Percentiles rank a stretch among this genome's conserved stretches.
Evolutionary conservation across 768 basidiomycete species (phyloP).

Genomic region (Russula brevipes): DNA sequence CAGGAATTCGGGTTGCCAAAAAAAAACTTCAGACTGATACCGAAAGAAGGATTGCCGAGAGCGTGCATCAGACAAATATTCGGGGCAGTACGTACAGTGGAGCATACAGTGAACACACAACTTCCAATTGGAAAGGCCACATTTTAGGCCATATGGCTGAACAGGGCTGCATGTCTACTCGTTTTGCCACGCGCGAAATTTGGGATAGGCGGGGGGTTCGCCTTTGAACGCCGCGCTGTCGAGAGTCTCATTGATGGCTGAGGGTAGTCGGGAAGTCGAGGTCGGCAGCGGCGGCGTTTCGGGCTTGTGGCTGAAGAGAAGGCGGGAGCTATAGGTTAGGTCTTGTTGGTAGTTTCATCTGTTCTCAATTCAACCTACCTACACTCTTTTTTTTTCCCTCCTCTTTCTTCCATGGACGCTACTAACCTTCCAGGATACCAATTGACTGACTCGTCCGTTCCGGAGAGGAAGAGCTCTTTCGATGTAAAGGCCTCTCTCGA

Average conservation of each 20-base stretch:
- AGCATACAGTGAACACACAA: neutral
- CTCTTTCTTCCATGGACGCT: constrained; percentile 4
- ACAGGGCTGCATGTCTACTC: too few relatives aligned
- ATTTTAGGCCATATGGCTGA: neutral
- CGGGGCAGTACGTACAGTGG: constrained; percentile 9
- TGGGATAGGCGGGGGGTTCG: too few relatives aligned
- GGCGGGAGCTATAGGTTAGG: constrained; percentile 3
- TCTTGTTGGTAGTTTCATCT: neutral
- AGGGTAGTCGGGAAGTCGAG: neutral
- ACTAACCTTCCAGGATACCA: constrained; percentile 1
- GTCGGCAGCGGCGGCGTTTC: neutral
- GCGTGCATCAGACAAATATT: constrained; percentile 22
- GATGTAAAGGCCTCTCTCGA: neutral
- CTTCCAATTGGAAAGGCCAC: neutral
- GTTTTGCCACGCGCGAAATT: too few relatives aligned
- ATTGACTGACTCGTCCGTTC: neutral
- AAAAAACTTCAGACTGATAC: neutral
- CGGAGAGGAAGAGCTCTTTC: neutral
- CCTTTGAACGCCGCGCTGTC: too few relatives aligned
- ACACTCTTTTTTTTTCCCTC: neutral
- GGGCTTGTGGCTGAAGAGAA: too few relatives aligned
- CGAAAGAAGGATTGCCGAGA: constrained; percentile 6
- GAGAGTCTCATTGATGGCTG: neutral
- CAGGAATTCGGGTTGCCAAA: neutral
- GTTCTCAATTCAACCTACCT: neutral